These are phyloP conservation scores for Neurospora sp. DNA, from an alignment of 495 filamentous ascomycete genomes.

Conservation along the genomic window DNA sequence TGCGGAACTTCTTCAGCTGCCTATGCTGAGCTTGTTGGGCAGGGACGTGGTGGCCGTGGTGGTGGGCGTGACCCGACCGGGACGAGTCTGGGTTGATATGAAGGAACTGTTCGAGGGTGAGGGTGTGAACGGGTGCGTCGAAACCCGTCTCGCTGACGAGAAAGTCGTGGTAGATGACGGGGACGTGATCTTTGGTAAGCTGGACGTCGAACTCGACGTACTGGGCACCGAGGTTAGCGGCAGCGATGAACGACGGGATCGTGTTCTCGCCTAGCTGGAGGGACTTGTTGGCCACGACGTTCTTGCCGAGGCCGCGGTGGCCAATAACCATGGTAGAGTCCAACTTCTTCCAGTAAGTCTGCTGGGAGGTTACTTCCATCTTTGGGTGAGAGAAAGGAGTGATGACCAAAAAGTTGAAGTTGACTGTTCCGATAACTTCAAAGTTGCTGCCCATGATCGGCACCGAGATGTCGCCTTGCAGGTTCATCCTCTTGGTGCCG, in stretches of 20 bases:
- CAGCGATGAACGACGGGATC: constrained; percentile 87
- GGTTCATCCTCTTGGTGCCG: constrained; percentile 65
- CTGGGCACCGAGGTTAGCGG: constrained; percentile 82
- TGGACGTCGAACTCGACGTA: constrained; percentile 97
- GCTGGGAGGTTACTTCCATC: constrained; percentile 77
- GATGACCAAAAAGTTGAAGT: constrained; percentile 93
- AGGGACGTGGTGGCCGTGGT: neutral
- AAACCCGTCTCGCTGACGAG: constrained; percentile 97
- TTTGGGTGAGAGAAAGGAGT: constrained; percentile 91
- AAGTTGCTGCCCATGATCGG: constrained; percentile 77
- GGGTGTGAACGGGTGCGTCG: constrained; percentile 89
- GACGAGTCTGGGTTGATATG: constrained; percentile 57
- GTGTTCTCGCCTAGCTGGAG: constrained; percentile 96
- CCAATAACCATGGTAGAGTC: constrained; percentile 78
- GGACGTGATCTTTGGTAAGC: constrained; percentile 95
- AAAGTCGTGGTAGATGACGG: constrained; percentile 99
- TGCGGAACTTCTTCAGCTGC: constrained; percentile 19
- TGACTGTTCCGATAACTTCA: constrained; percentile 86
- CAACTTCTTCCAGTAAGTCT: constrained; percentile 85
- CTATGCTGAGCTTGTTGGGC: constrained; percentile 16
- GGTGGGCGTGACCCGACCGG: constrained; percentile 1
- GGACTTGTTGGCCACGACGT: constrained; percentile 67
- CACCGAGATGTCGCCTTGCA: constrained; percentile 88
- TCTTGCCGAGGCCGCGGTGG: constrained; percentile 90
- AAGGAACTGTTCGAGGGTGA: constrained; percentile 91